Base-by-base conservation (phyloP, 768 basidiomycete genomes). In the Termitomyces sp. region DNA sequence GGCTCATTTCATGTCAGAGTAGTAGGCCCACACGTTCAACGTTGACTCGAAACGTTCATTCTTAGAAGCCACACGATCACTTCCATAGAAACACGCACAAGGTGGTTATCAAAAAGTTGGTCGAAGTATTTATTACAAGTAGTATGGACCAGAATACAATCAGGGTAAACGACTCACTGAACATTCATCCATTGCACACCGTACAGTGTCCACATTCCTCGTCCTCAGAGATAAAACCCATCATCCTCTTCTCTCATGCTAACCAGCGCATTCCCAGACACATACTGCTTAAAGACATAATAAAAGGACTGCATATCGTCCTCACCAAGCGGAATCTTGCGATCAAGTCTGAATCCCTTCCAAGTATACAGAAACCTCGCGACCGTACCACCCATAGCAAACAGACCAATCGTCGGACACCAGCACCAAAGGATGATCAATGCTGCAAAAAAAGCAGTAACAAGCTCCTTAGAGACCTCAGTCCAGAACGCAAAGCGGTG, bases 401-500 rank as follows among this genome's bases (percentile, higher is more conserved):
- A 15, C 1, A 70, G 50, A 1, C 74, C 74, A 25, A 67, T 31
- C 11, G 58, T 64, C 0, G 74, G 73, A 31, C 66, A 67, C 5
- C 64, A 45, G 70, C 73, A 79, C 48, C 69, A 54, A 20, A 76
- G 11, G 8, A 69, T 48, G 3, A 62, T 67, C 14, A 79, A 45
- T n/a, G 69, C 69, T 1, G 69, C 68, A 4, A 77, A 34, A 58
- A 81, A 81, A 32, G 74, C 72, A 47, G 70, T 66, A 37, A 78
- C 59, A 59, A 79, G 75, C n/a, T 76, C 71, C 53, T 73, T 66
- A 1, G 73, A 76, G 57, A 72, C 71, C 42, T 77, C 72, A 5
- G 75, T 73, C 75, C 75, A 80, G 61, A 79, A 73, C 4, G 76
- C 74, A 63, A 76, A 80, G 40, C 78, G 76, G 38, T 68, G 73